These are phyloP conservation scores for Corynascus novoguineensis DNA, from an alignment of 495 filamentous ascomycete species.

Conservation along the genomic window DNA sequence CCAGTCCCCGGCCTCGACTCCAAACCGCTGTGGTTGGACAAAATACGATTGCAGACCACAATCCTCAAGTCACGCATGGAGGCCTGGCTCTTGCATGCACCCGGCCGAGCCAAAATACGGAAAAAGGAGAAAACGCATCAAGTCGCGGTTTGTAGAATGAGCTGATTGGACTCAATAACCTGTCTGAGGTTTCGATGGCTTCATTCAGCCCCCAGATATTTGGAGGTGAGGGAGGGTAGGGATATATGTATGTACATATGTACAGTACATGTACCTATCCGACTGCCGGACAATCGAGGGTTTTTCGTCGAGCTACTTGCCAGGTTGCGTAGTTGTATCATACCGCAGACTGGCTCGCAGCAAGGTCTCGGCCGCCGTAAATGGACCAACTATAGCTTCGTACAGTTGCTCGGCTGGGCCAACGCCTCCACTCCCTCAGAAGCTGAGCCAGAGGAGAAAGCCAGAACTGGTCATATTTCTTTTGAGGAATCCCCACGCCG, in stretches of 20 bases:
- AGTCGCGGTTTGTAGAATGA: background rate
- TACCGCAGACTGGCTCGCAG: background rate
- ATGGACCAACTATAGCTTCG: constrained; percentile 21
- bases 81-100: background rate
- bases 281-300: background rate
- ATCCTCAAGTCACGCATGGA: background rate
- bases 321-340: too few relatives aligned
- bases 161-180: constrained; percentile 5
- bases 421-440: background rate
- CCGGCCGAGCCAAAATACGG: background rate
- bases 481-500: background rate
- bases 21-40: constrained; percentile 38
- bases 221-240: background rate
- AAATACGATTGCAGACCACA: constrained; percentile 30
- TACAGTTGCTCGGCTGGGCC: background rate
- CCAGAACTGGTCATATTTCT: background rate
- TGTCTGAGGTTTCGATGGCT: background rate
- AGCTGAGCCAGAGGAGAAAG: background rate
- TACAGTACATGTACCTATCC: background rate
- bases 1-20: background rate
- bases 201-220: background rate
- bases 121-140: background rate
- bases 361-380: constrained; percentile 14
- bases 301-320: constrained; percentile 1
- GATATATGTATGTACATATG: too few relatives aligned